A percentile compares a stretch with the other conserved stretches of the same genome.
Conservation (phyloP, 1,139 yeast genomes). For the Nakaseomyces glabratus region DNA sequence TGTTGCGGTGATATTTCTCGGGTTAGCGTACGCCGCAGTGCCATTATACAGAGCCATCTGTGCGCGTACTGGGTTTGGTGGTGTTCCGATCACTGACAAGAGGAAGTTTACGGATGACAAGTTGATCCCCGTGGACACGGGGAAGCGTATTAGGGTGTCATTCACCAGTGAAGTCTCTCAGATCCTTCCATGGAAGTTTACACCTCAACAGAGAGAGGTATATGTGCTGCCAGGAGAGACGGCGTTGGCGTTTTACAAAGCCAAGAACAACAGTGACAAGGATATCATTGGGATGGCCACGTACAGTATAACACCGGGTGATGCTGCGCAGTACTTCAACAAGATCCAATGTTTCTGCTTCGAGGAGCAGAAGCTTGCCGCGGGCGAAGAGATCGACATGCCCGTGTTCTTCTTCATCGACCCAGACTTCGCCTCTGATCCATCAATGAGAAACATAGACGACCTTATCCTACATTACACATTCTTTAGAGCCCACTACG, state of each 20-base stretch:
- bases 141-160: slow-evolving; percentile 67
- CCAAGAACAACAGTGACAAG: slow-evolving; percentile 73
- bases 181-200: slow-evolving; percentile 89
- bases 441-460: slow-evolving; percentile 82
- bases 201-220: slow-evolving; percentile 91
- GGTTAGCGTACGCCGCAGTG: slow-evolving; percentile 83
- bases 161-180: slow-evolving; percentile 92
- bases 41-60: slow-evolving; percentile 89
- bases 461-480: slow-evolving; percentile 89
- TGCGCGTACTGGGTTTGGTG: slow-evolving; percentile 94
- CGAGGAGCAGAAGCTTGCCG: slow-evolving; percentile 86
- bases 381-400: slow-evolving; percentile 99
- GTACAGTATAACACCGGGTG: slow-evolving; percentile 91
- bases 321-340: slow-evolving; percentile 91
- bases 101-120: slow-evolving; percentile 77
- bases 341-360: slow-evolving; percentile 97
- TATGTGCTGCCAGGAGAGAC: slow-evolving; percentile 95
- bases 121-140: slow-evolving; percentile 79
- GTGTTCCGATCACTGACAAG: slow-evolving; percentile 83
- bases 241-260: slow-evolving; percentile 90
- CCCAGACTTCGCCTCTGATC: slow-evolving; percentile 95
- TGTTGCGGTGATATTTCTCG: slow-evolving; percentile 61
- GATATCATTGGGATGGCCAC: slow-evolving; percentile 99
- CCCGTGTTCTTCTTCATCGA: slow-evolving; percentile 97
- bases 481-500: slow-evolving; percentile 55